These are phyloP conservation scores for Filosporella fistucella DNA, from an alignment of 495 filamentous ascomycete species.

Conservation along the genomic window DNA sequence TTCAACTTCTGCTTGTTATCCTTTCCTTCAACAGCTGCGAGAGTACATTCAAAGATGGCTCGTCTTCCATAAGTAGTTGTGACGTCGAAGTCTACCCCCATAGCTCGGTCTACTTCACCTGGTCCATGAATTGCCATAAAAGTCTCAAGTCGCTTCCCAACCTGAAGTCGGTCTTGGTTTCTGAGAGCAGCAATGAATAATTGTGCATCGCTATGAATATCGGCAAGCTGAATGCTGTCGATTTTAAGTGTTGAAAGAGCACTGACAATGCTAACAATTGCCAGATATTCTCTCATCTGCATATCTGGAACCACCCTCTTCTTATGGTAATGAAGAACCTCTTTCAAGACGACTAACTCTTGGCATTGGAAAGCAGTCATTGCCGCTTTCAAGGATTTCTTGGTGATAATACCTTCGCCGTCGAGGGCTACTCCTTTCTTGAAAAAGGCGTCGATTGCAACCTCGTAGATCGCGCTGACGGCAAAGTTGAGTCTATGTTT, in stretches of 20 bases:
- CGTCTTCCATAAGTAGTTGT: slow-evolving; percentile 14
- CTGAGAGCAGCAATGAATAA: neutral
- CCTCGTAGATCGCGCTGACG: slow-evolving; percentile 12
- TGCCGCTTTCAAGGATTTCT: neutral
- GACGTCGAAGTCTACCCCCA: slow-evolving; percentile 3
- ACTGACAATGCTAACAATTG: slow-evolving; percentile 10
- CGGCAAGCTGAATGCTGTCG: slow-evolving; percentile 2
- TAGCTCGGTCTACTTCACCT: neutral
- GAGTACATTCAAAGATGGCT: slow-evolving; percentile 7
- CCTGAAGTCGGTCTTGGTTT: slow-evolving; percentile 1
- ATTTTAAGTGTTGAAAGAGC: slow-evolving; percentile 7
- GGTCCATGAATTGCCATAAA: neutral
- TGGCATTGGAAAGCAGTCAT: slow-evolving; percentile 2
- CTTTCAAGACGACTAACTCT: slow-evolving; percentile 12
- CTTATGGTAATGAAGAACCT: neutral
- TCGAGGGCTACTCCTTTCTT: slow-evolving; percentile 2
- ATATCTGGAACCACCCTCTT: neutral
- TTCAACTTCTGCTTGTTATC: slow-evolving; percentile 10
- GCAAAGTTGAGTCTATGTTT: slow-evolving; percentile 10
- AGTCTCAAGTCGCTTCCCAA: slow-evolving; percentile 9
- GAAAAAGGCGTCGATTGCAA: slow-evolving; percentile 4
- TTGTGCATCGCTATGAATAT: slow-evolving; percentile 2
- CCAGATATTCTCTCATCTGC: neutral
- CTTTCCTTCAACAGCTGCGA: neutral
- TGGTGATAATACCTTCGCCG: slow-evolving; percentile 7